Conservation (phyloP, 1,139 yeast genomes). For the Magnusiomyces tetraspermus region DNA sequence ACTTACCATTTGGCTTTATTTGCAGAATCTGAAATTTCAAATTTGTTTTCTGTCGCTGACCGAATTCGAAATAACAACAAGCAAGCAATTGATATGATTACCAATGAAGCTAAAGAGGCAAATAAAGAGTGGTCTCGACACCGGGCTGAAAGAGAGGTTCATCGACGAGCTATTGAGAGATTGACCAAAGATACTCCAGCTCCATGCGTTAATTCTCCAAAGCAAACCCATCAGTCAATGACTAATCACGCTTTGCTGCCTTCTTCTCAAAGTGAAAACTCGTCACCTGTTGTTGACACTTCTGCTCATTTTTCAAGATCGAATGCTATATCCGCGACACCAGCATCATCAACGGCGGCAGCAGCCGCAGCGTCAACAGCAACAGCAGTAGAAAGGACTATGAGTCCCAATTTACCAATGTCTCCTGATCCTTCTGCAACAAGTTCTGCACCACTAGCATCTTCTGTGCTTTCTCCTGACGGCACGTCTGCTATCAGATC, state of each 20-base stretch:
- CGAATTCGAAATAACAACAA: slow-evolving; percentile 23
- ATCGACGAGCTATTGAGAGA: slow-evolving; percentile 32
- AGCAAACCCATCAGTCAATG: background rate
- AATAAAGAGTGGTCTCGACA: slow-evolving; percentile 34
- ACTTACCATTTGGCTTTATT: slow-evolving; percentile 33
- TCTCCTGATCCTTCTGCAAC: background rate
- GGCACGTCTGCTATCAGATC: too few relatives aligned
- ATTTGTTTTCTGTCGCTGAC: slow-evolving; percentile 23
- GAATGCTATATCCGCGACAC: background rate
- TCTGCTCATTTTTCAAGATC: background rate
- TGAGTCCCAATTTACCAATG: background rate
- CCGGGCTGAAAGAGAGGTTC: slow-evolving; percentile 35
- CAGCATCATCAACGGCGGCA: too few relatives aligned
- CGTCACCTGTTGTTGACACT: background rate
- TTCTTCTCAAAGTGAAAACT: background rate
- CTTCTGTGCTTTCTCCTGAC: background rate
- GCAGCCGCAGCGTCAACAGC: too few relatives aligned
- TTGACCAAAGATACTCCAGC: slow-evolving; percentile 13
- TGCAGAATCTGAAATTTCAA: slow-evolving; percentile 30
- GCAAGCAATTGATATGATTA: slow-evolving; percentile 28
- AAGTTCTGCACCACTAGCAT: background rate
- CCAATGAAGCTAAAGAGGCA: slow-evolving; percentile 31
- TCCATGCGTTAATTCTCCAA: background rate
- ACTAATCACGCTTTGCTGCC: background rate
- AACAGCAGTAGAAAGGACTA: background rate